A percentile compares a stretch with the other conserved stretches of the same genome.
Conservation (phyloP, 176 grass and related monocot genomes). For the Hsuehochloa calcarea region DNA sequence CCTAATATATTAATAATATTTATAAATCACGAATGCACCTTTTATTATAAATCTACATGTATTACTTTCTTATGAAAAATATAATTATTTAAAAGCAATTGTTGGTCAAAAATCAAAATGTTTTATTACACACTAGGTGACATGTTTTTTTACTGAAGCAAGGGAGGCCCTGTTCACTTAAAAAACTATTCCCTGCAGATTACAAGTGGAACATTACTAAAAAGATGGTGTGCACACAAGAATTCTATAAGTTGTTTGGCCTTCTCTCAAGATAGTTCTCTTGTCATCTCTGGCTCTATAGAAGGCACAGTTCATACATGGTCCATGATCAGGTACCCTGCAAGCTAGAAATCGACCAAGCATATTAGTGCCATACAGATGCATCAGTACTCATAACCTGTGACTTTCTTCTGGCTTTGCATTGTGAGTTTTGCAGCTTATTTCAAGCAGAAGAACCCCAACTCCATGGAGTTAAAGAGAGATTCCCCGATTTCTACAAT, state of each 20-base stretch:
- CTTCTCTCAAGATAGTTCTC: slow-evolving; percentile 36
- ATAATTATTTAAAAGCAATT: not conserved
- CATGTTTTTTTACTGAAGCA: not conserved
- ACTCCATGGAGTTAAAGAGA: not conserved
- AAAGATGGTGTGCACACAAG: slow-evolving; percentile 32
- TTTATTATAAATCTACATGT: too few species aligned
- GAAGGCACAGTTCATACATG: slow-evolving; percentile 30
- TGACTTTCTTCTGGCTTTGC: not conserved
- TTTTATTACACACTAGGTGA: not conserved
- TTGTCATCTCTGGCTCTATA: slow-evolving; percentile 38
- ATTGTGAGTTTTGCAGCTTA: not conserved
- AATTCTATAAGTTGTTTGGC: slow-evolving; percentile 31
- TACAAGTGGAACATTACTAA: slow-evolving; percentile 37
- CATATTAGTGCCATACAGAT: not conserved
- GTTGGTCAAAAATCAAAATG: not conserved
- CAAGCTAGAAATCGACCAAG: not conserved
- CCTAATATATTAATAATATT: too few species aligned
- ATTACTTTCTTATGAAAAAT: not conserved
- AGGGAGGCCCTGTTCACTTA: not conserved
- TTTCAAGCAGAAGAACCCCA: slow-evolving; percentile 7
- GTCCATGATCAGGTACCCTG: slow-evolving; percentile 37
- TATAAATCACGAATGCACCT: too few species aligned
- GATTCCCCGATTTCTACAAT: not conserved
- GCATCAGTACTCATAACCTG: not conserved
- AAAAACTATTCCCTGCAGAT: not conserved